phyloP scores from a whole-genome alignment of 495 filamentous ascomycete species.

The Trichoderma orchidacearum region DNA sequence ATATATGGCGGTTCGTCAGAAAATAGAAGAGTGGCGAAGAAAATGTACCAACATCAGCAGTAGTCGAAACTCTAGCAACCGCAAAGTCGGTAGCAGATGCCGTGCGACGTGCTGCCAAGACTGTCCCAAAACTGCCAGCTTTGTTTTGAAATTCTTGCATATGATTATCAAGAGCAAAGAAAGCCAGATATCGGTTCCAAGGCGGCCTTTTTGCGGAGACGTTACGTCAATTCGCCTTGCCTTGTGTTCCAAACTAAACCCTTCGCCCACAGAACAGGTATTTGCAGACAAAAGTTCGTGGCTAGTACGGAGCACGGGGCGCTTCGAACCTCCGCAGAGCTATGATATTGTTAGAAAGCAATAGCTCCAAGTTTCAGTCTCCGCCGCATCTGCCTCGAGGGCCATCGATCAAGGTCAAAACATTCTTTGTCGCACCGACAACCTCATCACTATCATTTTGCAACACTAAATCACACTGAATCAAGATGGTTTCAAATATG shows the following conservation, averaged over 20 bases:
- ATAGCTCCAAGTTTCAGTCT: neutral
- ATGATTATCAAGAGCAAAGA: neutral
- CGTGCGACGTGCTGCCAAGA: neutral
- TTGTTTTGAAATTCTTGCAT: neutral
- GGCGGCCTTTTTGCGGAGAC: neutral
- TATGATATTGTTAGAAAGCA: neutral
- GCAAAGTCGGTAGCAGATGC: neutral
- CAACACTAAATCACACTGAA: neutral
- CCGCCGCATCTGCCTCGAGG: neutral
- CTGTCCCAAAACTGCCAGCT: neutral
- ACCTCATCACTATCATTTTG: neutral
- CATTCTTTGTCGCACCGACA: neutral
- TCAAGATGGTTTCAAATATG: no score
- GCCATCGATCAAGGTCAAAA: neutral
- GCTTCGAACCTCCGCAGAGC: neutral
- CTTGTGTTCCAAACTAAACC: neutral
- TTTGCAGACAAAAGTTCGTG: neutral
- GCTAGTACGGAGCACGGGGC: neutral
- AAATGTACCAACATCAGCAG: no score
- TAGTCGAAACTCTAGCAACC: no score
- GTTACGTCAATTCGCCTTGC: neutral
- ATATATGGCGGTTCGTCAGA: no score
- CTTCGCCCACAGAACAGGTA: neutral
- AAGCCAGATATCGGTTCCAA: neutral
- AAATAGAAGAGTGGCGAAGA: no score